Conservation (phyloP, 2,329 filamentous ascomycete species). For the Fusarium abutilonis region DNA sequence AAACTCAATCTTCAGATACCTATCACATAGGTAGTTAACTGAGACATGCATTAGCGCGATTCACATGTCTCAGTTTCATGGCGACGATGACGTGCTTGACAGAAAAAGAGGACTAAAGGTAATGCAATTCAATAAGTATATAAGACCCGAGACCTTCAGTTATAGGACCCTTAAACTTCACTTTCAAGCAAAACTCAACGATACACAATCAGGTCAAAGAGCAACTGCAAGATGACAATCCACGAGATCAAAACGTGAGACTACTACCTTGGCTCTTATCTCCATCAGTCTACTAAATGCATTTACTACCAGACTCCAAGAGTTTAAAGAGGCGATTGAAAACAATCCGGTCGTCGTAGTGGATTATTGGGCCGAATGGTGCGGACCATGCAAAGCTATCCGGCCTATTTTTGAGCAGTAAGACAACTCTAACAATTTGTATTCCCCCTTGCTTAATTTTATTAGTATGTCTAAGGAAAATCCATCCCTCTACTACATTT, state of each 20-base stretch:
- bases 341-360: not conserved
- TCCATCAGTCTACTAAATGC: not conserved
- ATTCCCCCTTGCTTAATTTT: not conserved
- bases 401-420: slow-evolving; percentile 4
- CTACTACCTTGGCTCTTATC: not conserved
- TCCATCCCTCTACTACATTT: not conserved
- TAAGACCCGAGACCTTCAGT: no score
- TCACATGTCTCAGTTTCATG: no score
- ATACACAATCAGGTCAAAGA: not conserved
- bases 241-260: not conserved
- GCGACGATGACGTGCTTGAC: no score
- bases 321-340: not conserved
- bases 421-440: fast-evolving
- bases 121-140: no score
- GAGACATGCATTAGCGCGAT: no score
- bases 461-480: fast-evolving
- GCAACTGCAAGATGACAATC: not conserved
- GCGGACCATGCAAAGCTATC: slow-evolving; percentile 13
- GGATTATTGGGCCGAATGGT: slow-evolving; percentile 24
- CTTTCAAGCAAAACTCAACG: not conserved
- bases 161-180: not conserved
- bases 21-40: no score
- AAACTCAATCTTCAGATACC: not conserved
- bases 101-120: no score
- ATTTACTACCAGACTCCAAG: not conserved